Evolutionary conservation across 495 filamentous ascomycete genomes (phyloP).

Genomic region (Penicillium desertorum): DNA sequence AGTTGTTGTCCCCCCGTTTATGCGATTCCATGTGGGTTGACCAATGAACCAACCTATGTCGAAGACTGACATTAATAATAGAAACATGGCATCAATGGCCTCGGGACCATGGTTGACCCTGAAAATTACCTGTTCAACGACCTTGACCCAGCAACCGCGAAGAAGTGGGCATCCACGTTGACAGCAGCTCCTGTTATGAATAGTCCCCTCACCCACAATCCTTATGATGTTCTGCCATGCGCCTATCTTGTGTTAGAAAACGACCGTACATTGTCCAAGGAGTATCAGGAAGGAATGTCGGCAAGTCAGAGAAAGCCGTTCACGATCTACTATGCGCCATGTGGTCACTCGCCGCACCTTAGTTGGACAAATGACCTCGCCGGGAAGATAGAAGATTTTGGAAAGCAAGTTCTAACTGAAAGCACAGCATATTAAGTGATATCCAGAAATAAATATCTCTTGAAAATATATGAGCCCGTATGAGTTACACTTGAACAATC

Average conservation of each 20-base stretch:
- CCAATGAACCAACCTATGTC: too few species aligned
- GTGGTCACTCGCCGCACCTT: conserved; percentile 31
- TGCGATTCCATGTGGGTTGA: conserved; percentile 27
- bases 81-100: conserved; percentile 25
- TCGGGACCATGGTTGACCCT: conserved; percentile 21
- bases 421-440: neutral
- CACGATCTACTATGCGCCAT: conserved; percentile 26
- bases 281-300: conserved; percentile 36
- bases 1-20: conserved; percentile 21
- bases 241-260: conserved; percentile 36
- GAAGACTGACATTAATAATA: conserved; percentile 12
- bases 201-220: conserved; percentile 31
- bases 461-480: neutral
- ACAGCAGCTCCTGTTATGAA: conserved; percentile 34
- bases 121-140: conserved; percentile 29
- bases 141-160: conserved; percentile 18
- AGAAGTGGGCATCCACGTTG: conserved; percentile 31
- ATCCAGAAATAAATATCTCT: neutral
- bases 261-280: conserved; percentile 24
- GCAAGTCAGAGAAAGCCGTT: conserved; percentile 23
- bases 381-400: conserved; percentile 24
- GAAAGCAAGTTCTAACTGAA: neutral
- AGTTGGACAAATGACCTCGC: conserved; percentile 28
- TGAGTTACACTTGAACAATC: neutral
- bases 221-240: conserved; percentile 33